Evolutionary conservation across 2,329 filamentous ascomycete species (phyloP), one percentile per base, ranked within the genome.

Genomic region (Paecilomyces sp.): DNA sequence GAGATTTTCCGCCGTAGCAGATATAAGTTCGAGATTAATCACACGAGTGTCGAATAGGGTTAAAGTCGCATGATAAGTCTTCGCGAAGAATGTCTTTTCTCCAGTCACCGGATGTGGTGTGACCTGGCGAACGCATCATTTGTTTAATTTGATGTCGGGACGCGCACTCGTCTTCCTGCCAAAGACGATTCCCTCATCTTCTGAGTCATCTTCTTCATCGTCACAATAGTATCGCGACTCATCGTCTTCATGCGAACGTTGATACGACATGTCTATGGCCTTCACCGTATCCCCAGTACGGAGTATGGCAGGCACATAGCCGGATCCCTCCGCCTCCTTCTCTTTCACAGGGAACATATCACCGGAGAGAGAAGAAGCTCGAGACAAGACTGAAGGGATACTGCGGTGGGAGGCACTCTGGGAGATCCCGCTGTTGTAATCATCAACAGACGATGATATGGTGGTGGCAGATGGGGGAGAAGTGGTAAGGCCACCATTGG

Each of bases 341-440:
- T 72, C 67, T 54, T 66, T 66, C 51, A 57, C 58, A 22, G 66
- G 63, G 12, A 67, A 65, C 0, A 72, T 71, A 57, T 79, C 76
- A 7, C 71, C 74, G 11, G 77, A 79, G 28, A 79, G 70, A 24
- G 78, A 80, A 0, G 78, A 80, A 12, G 76, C 77, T 30, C 76
- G 76, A 0, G 77, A 79, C 15, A 77, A 64, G 15, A 78, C 76
- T 11, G 77, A 77, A 3, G 77, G 77, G 34, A 80, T 78, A 63
- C 77, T 79, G 3, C 77, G 77, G 61, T 79, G 76, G 8, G 78
- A 80, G 50, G 76, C 75, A 64, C 75, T 78, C 57, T 79, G 76
- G 30, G 77, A 79, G 66, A 79, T 78, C 56, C 77, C 77, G 55
- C 77, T 79, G 34, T 72, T 74, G 52, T 72, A 76, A 57, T 78